Evolutionary conservation across 306 rosid species (phyloP).

Genomic region (Cicer yamashitae): DNA sequence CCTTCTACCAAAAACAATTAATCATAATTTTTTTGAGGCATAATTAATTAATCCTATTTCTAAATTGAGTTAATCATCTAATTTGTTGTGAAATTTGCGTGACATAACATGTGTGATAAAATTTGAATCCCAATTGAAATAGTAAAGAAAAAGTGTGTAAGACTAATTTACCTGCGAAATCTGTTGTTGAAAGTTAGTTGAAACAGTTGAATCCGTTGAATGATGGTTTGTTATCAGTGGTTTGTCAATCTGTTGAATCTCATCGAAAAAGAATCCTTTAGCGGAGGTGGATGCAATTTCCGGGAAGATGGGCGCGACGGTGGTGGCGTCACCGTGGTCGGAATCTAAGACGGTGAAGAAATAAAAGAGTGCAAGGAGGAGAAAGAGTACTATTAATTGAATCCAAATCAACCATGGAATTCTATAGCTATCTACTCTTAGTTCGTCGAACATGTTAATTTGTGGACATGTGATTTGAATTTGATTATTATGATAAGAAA

Average conservation of each 20-base stretch:
- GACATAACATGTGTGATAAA: not conserved
- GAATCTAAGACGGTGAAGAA: conserved; percentile 59
- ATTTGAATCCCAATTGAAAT: not conserved
- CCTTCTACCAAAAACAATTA: too few species aligned
- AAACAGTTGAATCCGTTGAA: conserved; percentile 35
- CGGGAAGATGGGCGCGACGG: not conserved
- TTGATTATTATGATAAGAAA: not conserved
- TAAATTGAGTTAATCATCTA: too few species aligned
- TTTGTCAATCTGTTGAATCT: conserved; percentile 41
- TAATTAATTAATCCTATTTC: too few species aligned
- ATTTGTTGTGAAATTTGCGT: too few species aligned
- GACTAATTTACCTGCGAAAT: conserved; percentile 53
- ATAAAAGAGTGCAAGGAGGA: conserved; percentile 62
- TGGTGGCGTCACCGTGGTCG: conserved; percentile 20
- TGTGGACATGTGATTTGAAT: not conserved
- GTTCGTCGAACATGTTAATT: conserved; percentile 58
- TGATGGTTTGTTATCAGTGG: conserved; percentile 31
- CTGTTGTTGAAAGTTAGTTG: conserved; percentile 43
- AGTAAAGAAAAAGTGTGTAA: conserved; percentile 13
- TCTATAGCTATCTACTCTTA: conserved; percentile 48
- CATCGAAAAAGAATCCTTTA: conserved; percentile 42
- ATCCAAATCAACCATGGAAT: conserved; percentile 89
- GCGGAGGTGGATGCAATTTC: conserved; percentile 51
- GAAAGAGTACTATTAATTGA: conserved; percentile 66
- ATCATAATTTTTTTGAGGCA: too few species aligned